A percentile compares a stretch with the other conserved stretches of the same genome.
These are phyloP conservation scores for Leccinum broughii DNA, from an alignment of 768 basidiomycete genomes.

Conservation along the genomic window DNA sequence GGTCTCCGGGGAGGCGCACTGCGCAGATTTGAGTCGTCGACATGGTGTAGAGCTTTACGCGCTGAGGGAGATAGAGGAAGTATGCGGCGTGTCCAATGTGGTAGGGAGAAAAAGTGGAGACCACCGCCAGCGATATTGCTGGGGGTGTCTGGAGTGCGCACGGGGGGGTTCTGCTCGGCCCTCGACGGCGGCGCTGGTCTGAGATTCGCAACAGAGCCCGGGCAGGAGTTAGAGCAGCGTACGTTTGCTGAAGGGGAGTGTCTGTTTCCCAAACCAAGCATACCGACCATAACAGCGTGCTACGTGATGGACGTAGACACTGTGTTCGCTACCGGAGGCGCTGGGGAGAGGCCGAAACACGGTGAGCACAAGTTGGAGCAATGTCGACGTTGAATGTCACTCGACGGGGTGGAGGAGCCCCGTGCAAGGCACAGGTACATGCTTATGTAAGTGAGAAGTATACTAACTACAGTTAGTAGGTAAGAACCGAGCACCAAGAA, in stretches of 20 bases:
- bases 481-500: neutral
- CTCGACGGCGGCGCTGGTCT: conserved; percentile 39
- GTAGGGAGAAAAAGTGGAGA: conserved; percentile 62
- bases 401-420: neutral
- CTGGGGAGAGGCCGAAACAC: conserved; percentile 5
- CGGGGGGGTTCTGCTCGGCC: conserved; percentile 46
- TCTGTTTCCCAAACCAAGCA: conserved; percentile 39
- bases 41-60: conserved; percentile 25
- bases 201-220: conserved; percentile 33
- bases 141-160: conserved; percentile 44
- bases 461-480: neutral
- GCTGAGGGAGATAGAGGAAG: conserved; percentile 31
- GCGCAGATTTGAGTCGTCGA: conserved; percentile 25
- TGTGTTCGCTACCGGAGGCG: neutral
- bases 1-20: conserved; percentile 12
- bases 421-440: neutral
- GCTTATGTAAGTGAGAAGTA: neutral
- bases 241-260: conserved; percentile 31
- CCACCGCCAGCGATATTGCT: conserved; percentile 38
- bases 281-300: conserved; percentile 37
- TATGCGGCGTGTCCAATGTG: conserved; percentile 61
- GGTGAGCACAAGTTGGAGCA: neutral
- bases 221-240: conserved; percentile 23
- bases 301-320: neutral
- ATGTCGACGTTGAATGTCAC: neutral